Base-by-base conservation (phyloP, 2,329 filamentous ascomycete genomes). In the Pezicula carpinea region DNA sequence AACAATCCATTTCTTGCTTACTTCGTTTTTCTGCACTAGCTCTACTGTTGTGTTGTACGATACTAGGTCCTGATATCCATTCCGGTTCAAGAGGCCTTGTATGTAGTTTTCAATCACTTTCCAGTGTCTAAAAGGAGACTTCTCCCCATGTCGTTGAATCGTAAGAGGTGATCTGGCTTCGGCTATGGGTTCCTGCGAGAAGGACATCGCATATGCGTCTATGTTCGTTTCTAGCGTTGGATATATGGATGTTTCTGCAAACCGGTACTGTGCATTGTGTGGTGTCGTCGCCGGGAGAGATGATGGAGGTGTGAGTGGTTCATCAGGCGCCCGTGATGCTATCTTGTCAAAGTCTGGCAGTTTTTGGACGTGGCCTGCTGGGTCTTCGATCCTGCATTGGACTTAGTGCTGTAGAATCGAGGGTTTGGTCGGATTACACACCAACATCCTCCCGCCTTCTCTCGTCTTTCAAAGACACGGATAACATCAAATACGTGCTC, bases 211-310 rank as follows among this genome's bases (percentile, higher is more conserved):
- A 2, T 72, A 57, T 5, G 69, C 68, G 51, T 78, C 74, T 36
- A 86, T 76, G 52, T 86, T 86, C 3, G 80, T 85, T 58, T 85
- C 79, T n/a, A 85, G 65, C 17, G 76, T 74, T 0, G 79, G 77
- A 53, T 85, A 85, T 15, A 84, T 70, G 0, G 77, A 76, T 0
- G 79, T 79, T 49, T 83, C 79, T 11, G 69, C 64, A 55, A 76
- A 81, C 2, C 79, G 74, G 15, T 73, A 69, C 47, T 71, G 69
- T 1, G 59, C 49, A 11, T 65, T 61, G 34, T 66, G 68, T 0
- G 72, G 67, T 0, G 69, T 67, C 44, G 68, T 63, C 0, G 72
- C 66, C 3, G 79, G 80, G 0, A 82, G 61, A 0, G 55, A 50
- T 2, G 63, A 47, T 0, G 79, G 79, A 17, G 79, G 65, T 2